Conservation (phyloP, 1,139 yeast genomes). For the Pichia sp. region DNA sequence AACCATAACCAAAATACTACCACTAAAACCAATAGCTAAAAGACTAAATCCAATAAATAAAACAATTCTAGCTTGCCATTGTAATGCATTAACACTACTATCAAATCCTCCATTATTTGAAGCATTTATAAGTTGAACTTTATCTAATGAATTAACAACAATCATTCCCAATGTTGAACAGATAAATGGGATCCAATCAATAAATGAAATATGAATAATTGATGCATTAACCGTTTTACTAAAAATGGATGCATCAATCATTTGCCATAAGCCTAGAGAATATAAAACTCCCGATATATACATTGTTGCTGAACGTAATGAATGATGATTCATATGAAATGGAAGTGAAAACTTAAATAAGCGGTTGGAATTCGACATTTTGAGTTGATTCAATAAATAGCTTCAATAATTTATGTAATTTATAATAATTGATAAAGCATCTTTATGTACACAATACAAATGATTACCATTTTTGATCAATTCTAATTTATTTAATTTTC, state of each 20-base stretch:
- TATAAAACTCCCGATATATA: constrained; percentile 71
- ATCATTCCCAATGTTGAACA: constrained; percentile 88
- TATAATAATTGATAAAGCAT: no score
- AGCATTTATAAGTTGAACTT: constrained; percentile 58
- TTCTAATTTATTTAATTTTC: not conserved
- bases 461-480: no score
- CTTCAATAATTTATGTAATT: no score
- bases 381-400: not conserved
- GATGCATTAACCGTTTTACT: constrained; percentile 84
- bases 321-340: constrained; percentile 51
- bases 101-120: constrained; percentile 27
- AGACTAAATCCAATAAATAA: constrained; percentile 87
- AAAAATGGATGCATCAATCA: constrained; percentile 82
- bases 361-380: constrained; percentile 16
- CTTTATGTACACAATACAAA: no score
- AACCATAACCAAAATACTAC: constrained; percentile 80
- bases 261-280: constrained; percentile 84
- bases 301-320: constrained; percentile 70
- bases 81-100: constrained; percentile 45
- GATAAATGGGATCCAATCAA: constrained; percentile 92
- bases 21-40: constrained; percentile 91
- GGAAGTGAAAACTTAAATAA: constrained; percentile 49
- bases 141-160: constrained; percentile 87
- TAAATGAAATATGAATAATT: constrained; percentile 76
- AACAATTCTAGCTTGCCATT: constrained; percentile 91